phyloP scores from a whole-genome alignment of 305 asterid species.

The Solanum hybrid region DNA sequence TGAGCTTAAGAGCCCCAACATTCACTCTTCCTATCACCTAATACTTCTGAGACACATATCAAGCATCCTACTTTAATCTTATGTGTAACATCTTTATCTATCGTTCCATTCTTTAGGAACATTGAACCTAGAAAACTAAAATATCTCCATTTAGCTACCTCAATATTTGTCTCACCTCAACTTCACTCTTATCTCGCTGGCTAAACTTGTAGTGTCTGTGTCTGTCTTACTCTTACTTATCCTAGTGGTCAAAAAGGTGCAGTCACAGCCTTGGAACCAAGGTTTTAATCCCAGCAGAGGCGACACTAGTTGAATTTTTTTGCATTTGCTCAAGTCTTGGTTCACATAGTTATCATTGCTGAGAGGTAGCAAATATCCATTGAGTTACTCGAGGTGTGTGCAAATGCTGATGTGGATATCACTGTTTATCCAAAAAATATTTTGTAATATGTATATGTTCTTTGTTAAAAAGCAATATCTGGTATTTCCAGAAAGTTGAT shows the following conservation, averaged over 20 bases:
- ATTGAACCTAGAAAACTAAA: neutral
- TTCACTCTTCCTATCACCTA: neutral
- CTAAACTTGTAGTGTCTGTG: neutral
- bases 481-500: neutral
- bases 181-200: neutral
- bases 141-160: neutral
- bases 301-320: neutral
- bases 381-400: neutral
- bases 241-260: neutral
- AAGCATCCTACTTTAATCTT: neutral
- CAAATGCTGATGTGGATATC: neutral
- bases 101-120: neutral
- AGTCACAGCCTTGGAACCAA: neutral
- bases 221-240: neutral
- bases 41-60: neutral
- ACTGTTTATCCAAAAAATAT: neutral
- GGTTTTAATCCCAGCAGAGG: neutral
- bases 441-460: neutral
- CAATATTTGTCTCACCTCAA: neutral
- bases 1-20: neutral
- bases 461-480: neutral
- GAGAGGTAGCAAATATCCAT: neutral
- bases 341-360: neutral
- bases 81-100: neutral
- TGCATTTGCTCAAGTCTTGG: neutral